Conservation (phyloP, 2,329 filamentous ascomycete species). For the Davidsoniella eucalypti region DNA sequence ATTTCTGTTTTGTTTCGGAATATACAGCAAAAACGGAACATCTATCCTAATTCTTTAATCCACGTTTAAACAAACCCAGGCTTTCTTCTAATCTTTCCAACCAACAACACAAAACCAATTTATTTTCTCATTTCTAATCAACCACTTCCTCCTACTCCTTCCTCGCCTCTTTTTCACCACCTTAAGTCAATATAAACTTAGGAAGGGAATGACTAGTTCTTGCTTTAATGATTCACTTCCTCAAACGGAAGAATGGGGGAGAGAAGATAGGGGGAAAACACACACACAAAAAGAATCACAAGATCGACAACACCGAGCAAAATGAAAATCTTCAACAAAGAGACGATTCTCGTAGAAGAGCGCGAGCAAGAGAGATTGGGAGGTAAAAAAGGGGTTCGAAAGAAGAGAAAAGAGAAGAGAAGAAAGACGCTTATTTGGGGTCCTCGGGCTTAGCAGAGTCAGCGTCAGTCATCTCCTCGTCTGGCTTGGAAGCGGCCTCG, state of each 20-base stretch:
- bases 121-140: not conserved
- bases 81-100: conserved; percentile 1
- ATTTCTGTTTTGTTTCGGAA: conserved; percentile 2
- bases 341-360: not conserved
- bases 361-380: not conserved
- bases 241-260: not conserved
- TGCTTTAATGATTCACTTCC: not conserved
- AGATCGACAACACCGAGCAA: not conserved
- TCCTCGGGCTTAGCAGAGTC: conserved; percentile 35
- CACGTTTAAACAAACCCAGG: no score
- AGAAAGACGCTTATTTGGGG: conserved; percentile 7
- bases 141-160: not conserved
- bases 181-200: not conserved
- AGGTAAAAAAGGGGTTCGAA: not conserved
- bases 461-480: conserved; percentile 49
- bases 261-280: no score
- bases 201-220: no score
- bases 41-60: conserved; percentile 1
- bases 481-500: conserved; percentile 37
- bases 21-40: conserved; percentile 1
- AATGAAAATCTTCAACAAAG: not conserved
- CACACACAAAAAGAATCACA: not conserved
- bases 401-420: not conserved
- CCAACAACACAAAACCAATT: no score
- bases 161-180: not conserved